A percentile compares a stretch with the other conserved stretches of the same genome.
phyloP scores from a whole-genome alignment of 257 asterid genomes.

The Fraxinus pennsylvanica region DNA sequence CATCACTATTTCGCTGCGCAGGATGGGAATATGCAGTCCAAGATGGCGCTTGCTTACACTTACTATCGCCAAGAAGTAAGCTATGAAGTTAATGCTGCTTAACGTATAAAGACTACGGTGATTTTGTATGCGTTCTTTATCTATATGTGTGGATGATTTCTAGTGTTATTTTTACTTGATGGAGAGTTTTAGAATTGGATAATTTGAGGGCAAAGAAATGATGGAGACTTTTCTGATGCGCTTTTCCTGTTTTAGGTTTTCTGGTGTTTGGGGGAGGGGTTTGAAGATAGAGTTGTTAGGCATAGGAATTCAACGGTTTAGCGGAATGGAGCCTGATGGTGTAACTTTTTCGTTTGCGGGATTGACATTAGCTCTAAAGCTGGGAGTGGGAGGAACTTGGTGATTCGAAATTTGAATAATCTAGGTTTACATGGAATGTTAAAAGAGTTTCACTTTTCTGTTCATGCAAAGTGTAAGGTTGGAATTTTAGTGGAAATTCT shows the following conservation, averaged over 20 bases:
- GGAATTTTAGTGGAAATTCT: not conserved
- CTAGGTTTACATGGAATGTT: not conserved
- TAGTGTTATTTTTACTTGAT: not conserved
- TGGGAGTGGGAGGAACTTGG: not conserved
- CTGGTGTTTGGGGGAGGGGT: not conserved
- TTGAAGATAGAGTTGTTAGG: not conserved
- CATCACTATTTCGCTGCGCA: conserved; percentile 74
- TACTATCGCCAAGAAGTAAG: conserved; percentile 89
- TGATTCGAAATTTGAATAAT: not conserved
- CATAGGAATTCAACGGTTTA: not conserved
- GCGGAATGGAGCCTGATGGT: not conserved
- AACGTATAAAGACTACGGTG: not conserved
- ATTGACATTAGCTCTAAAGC: not conserved
- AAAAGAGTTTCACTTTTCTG: not conserved
- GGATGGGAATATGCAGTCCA: conserved; percentile 93
- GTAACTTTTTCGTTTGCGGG: not conserved
- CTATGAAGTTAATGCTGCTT: conserved; percentile 2
- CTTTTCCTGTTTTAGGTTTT: not conserved
- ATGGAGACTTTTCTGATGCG: not conserved
- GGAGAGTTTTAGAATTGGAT: not conserved
- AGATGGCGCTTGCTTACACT: conserved; percentile 86
- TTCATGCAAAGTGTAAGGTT: not conserved
- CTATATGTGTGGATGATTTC: not conserved
- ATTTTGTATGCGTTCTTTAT: not conserved
- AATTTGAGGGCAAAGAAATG: not conserved